phyloP scores from a whole-genome alignment of 345 rosid genomes.

The Salix purpurea region DNA sequence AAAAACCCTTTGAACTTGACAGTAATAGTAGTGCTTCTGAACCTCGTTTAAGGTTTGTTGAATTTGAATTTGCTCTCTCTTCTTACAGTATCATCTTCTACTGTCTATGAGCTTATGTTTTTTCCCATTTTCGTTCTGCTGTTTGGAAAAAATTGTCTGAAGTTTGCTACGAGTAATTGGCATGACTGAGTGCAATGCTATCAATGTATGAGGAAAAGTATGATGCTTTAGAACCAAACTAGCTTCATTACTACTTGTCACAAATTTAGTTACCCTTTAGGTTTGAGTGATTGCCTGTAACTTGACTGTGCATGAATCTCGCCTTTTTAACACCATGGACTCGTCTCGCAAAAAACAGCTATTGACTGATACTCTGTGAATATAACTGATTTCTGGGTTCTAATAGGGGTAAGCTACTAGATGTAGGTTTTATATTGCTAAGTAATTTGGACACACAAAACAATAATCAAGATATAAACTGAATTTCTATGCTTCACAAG shows the following conservation, averaged over 20 bases:
- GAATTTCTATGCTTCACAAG: background rate
- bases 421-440: background rate
- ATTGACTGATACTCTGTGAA: background rate
- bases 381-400: background rate
- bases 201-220: background rate
- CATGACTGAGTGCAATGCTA: background rate
- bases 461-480: background rate
- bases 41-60: constrained; percentile 67
- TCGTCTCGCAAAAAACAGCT: background rate
- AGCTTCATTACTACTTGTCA: background rate
- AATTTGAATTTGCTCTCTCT: constrained; percentile 10
- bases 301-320: background rate
- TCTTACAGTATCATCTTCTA: background rate
- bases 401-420: background rate
- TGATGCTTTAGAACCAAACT: background rate
- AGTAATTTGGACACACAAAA: background rate
- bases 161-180: background rate
- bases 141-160: background rate
- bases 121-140: constrained; percentile 2
- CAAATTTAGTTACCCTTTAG: background rate
- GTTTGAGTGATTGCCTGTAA: background rate
- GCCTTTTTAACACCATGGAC: background rate
- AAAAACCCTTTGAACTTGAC: constrained; percentile 50
- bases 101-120: background rate
- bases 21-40: constrained; percentile 52